A percentile compares a stretch with the other conserved stretches of the same genome.
Evolutionary conservation across 208 protist species (phyloP).

Genomic region (Jaenimonas drosophilae): DNA sequence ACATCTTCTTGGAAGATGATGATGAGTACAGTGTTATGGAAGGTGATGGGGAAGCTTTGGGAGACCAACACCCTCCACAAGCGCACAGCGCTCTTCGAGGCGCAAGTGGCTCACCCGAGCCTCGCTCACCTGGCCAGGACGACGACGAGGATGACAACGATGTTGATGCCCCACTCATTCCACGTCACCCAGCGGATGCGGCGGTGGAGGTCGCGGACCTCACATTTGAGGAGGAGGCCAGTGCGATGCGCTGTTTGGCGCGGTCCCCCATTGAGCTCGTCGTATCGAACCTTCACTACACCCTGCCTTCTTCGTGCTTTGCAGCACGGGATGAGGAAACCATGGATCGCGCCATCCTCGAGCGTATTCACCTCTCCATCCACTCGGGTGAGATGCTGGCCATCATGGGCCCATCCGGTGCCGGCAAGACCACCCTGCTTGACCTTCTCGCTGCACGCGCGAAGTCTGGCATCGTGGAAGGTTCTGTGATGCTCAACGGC

Average conservation of each 20-base stretch:
- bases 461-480: conserved; percentile 37
- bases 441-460: conserved; percentile 64
- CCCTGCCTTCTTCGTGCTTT: conserved; percentile 26
- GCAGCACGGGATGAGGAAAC: conserved; percentile 19
- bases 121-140: not conserved
- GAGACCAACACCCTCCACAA: no score
- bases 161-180: not conserved
- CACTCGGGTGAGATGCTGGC: conserved; percentile 75
- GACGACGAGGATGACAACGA: conserved; percentile 5
- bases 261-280: conserved; percentile 38
- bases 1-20: no score
- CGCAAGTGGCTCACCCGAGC: not conserved
- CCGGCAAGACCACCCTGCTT: conserved; percentile 88
- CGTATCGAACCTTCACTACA: conserved; percentile 49
- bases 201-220: not conserved
- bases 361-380: conserved; percentile 69
- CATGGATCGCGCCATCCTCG: conserved; percentile 29
- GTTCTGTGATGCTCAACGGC: conserved; percentile 63
- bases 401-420: conserved; percentile 86
- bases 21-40: no score
- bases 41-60: no score
- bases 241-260: conserved; percentile 24
- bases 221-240: conserved; percentile 4
- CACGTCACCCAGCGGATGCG: not conserved
- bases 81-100: no score